phyloP scores from a whole-genome alignment of 805 yeast genomes.

The Lachancea waltii region DNA sequence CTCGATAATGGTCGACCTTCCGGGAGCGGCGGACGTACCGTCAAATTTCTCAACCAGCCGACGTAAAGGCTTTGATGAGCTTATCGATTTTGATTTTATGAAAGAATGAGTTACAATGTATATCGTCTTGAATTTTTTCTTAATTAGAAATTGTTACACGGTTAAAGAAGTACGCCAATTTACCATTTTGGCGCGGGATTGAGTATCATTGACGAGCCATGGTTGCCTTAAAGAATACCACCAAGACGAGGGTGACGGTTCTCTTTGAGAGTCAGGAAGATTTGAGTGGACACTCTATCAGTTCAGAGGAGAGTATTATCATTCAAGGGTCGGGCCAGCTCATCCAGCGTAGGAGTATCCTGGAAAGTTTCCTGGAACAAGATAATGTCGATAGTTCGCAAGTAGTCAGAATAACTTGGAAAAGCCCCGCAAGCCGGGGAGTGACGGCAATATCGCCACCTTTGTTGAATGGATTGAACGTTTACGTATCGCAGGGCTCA shows the following conservation, averaged over 20 bases:
- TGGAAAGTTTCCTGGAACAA: too few relatives aligned
- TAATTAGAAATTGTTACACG: too few relatives aligned
- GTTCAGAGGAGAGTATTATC: slow-evolving; percentile 8
- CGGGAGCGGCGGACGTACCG: neutral
- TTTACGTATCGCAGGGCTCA: slow-evolving; percentile 10
- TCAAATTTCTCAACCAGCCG: neutral
- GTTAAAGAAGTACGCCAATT: too few relatives aligned
- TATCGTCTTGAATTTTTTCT: neutral
- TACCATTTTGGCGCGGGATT: too few relatives aligned
- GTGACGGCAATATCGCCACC: slow-evolving; percentile 10
- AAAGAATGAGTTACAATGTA: neutral
- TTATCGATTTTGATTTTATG: neutral
- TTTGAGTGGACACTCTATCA: neutral
- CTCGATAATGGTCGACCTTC: neutral
- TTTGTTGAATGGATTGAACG: slow-evolving; percentile 16
- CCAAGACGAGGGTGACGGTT: slow-evolving; percentile 15
- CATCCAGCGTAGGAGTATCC: slow-evolving; percentile 4
- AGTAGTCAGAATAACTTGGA: slow-evolving; percentile 15
- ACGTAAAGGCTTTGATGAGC: neutral
- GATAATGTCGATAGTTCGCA: neutral
- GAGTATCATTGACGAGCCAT: too few relatives aligned
- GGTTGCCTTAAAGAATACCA: neutral
- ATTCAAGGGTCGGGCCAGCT: slow-evolving; percentile 12
- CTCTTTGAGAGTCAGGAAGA: slow-evolving; percentile 11
- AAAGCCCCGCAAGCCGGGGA: slow-evolving; percentile 1